Evolutionary conservation across 2,329 filamentous ascomycete species (phyloP), one percentile per base, ranked within the genome.

Genomic region (Zasmidium citrigriseum): DNA sequence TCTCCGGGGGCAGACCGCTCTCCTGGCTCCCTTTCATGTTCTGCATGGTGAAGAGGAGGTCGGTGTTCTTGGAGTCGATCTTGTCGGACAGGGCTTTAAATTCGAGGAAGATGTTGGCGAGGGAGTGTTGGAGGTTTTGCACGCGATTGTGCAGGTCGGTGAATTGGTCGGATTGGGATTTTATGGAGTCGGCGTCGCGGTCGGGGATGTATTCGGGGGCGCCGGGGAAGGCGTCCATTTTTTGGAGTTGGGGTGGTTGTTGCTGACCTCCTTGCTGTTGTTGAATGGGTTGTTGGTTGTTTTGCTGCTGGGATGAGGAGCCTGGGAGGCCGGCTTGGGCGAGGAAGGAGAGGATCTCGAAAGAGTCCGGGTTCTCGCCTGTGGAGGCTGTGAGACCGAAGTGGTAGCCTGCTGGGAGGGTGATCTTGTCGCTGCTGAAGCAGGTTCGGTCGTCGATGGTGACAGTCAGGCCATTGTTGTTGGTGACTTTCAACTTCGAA

Each of bases 331-430:
- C 77, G 61, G 68, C 87, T 70, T 87, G 85, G 52, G 95, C 85
- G 34, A 89, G 82, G 71, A 98, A 84, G 73, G 93, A 96, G 81
- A 93, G 95, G 65, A 96, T 76, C 76, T 99, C 95, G 70, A 97
- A 96, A 4, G 91, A 96, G 77, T 99, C 95, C 0, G 95, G 92
- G 68, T 87, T 93, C 66, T 98, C 93, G 25, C 91, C 90, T 2
- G 91, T 93, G 16, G 91, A 90, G 45, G 93, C 95, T 12, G 89
- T 91, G 66, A 99, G 79, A 68, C 95, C 95, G 65, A 96, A 90
- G 72, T 85, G 84, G 78, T 98, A 96, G 65, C 90, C 90, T 20
- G 64, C 54, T 2, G 93, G 95, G 22, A 99, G 83, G 61, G 80
- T 81, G 69, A 98, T 83, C 80, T 83, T 89, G 74, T 87, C 79